Evolutionary conservation across 331 rosid genomes (phyloP), one percentile per base, ranked within the genome.

Genomic region (Acacia concinna): DNA sequence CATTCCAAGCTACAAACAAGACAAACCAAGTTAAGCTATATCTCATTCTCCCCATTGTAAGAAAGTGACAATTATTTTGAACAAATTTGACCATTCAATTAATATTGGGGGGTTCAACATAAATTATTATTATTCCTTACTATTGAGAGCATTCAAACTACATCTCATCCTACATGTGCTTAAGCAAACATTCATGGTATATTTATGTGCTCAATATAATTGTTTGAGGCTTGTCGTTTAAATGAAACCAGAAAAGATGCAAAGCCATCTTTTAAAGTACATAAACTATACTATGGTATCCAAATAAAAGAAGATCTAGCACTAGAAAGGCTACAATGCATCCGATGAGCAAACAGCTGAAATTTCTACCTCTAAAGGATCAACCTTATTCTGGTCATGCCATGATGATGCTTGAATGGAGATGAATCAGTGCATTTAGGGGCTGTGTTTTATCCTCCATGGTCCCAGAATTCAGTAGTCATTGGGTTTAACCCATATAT

Each of bases 1-100:
- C 44, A 66, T 12, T 62, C 71, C 44, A 62, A 62, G 74, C 74
- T 65, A 66, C 30, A 77, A 25, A 51, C 17, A 77, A 17, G 17
- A 21, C 9, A 67, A 70, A 37, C 41, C n/a, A 38, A 37, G 56
- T 66, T 20, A 64, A 27, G 72, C 17, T 32, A 66, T 9, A 15
- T 47, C 74, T 47, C 44, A 18, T 56, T 56, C 63, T 56, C 63
- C 30, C 2, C 23, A 10, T 56, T 28, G 62, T 9, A 14, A 54
- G 30, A n/a, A 54, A 54, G 0, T 56, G 31, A 23, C 63, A 56
- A 56, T 3, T 56, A 54, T 21, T 54, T 54, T 21, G 30, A 21
- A 54, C 30, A 54, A 21, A 21, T 8, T 21, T n/a, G 30, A 54
- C 30, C 62, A 21, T n/a, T 54, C 27, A 54, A 9, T 54, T 8